Evolutionary conservation across 2,329 filamentous ascomycete species (phyloP).

Genomic region (Zelopaecilomyces penicillatus): DNA sequence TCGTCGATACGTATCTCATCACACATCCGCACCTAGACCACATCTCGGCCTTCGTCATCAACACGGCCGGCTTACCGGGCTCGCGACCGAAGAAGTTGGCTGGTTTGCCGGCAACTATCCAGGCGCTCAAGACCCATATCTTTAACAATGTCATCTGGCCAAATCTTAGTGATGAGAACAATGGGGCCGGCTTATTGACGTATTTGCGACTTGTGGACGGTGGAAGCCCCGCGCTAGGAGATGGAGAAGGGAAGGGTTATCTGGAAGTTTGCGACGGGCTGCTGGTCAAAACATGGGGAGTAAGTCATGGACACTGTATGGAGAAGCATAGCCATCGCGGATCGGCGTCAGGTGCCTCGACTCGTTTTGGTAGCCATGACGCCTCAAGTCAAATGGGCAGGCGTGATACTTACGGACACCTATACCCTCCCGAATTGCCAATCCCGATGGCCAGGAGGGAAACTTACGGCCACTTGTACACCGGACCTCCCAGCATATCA

Average conservation of each 20-base stretch:
- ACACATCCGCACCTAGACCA: slow-evolving; percentile 98
- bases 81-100: slow-evolving; percentile 78
- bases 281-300: slow-evolving; percentile 76
- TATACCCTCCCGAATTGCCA: slow-evolving; percentile 28
- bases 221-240: slow-evolving; percentile 74
- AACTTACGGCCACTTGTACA: slow-evolving; percentile 14
- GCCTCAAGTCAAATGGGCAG: slow-evolving; percentile 24
- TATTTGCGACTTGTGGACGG: slow-evolving; percentile 85
- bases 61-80: slow-evolving; percentile 78
- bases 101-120: slow-evolving; percentile 79
- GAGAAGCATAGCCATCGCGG: slow-evolving; percentile 62
- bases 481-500: slow-evolving; percentile 6
- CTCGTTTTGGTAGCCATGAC: slow-evolving; percentile 43
- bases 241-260: slow-evolving; percentile 74
- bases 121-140: slow-evolving; percentile 85
- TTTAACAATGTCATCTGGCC: slow-evolving; percentile 99
- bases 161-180: slow-evolving; percentile 92
- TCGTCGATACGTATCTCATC: slow-evolving; percentile 83
- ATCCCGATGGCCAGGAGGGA: slow-evolving; percentile 20
- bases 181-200: slow-evolving; percentile 83
- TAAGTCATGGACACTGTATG: slow-evolving; percentile 86
- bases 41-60: slow-evolving; percentile 83
- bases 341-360: slow-evolving; percentile 39
- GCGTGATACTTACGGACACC: slow-evolving; percentile 19
- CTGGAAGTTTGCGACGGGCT: slow-evolving; percentile 82